Evolutionary conservation across 305 asterid species (phyloP).

Genomic region (Rubia tinctorum): DNA sequence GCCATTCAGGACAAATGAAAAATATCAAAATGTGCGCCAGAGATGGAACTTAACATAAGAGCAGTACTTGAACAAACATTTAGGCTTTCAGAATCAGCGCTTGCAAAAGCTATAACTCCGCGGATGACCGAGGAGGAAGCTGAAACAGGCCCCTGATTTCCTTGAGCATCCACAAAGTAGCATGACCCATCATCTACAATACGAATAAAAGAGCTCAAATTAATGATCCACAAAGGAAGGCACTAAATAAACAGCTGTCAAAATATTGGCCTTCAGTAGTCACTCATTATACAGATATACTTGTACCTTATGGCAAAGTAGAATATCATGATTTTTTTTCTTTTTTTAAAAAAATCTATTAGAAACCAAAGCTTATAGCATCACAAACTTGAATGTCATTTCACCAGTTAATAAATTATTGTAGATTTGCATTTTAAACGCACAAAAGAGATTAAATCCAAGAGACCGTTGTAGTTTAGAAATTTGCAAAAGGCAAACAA

Average conservation of each 20-base stretch:
- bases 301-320: not conserved
- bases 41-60: conserved; percentile 6
- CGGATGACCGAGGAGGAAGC: conserved; percentile 82
- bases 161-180: conserved; percentile 78
- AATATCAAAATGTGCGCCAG: conserved; percentile 12
- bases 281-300: not conserved
- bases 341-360: not conserved
- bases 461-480: not conserved
- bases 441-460: too few species aligned
- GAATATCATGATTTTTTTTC: not conserved
- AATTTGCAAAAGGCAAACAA: not conserved
- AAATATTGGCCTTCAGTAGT: not conserved
- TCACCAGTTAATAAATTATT: too few species aligned
- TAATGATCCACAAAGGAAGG: not conserved
- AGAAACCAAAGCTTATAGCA: not conserved
- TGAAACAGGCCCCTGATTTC: conserved; percentile 73
- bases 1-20: conserved; percentile 28
- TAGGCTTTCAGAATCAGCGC: conserved; percentile 55
- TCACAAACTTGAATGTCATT: not conserved
- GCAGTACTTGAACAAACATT: conserved; percentile 38
- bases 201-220: conserved; percentile 2
- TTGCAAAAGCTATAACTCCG: conserved; percentile 77
- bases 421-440: not conserved
- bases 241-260: not conserved
- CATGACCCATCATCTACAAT: conserved; percentile 76